phyloP scores from a whole-genome alignment of 208 protist genomes.

The Crithidia mellificae region DNA sequence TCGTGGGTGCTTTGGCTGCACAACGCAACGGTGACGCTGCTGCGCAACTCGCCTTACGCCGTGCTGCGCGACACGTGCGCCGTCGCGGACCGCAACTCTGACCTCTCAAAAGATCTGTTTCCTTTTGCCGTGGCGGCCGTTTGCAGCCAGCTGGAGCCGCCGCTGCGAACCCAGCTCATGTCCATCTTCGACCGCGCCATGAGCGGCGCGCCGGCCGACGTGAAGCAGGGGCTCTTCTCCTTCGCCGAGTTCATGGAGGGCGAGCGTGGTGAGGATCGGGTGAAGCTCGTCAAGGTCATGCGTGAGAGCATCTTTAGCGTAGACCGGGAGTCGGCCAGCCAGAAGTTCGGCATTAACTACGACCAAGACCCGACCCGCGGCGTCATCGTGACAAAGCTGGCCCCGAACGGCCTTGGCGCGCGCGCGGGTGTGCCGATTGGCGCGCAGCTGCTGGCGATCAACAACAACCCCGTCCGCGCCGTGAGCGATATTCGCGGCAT shows the following conservation, averaged over 20 bases:
- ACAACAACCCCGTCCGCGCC: conserved; percentile 53
- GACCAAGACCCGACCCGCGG: conserved; percentile 68
- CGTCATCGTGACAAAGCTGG: conserved; percentile 85
- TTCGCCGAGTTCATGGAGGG: conserved; percentile 89
- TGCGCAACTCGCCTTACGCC: conserved; percentile 82
- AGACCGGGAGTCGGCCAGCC: conserved; percentile 42
- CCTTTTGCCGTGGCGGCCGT: conserved; percentile 80
- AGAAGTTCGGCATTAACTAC: conserved; percentile 92
- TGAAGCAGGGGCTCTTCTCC: conserved; percentile 78
- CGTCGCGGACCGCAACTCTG: conserved; percentile 69
- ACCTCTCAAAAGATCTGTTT: conserved; percentile 82
- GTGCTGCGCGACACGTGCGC: conserved; percentile 54
- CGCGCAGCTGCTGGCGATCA: conserved; percentile 72
- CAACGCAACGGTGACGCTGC: conserved; percentile 69
- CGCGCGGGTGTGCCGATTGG: conserved; percentile 75
- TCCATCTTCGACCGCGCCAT: conserved; percentile 67
- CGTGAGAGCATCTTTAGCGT: conserved; percentile 60
- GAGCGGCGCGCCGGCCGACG: conserved; percentile 69
- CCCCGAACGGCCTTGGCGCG: conserved; percentile 68
- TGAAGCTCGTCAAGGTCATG: conserved; percentile 43
- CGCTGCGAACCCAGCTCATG: conserved; percentile 64
- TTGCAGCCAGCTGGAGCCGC: conserved; percentile 46
- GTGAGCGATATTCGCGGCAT: conserved; percentile 80
- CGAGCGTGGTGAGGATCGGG: conserved; percentile 65
- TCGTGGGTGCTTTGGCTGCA: conserved; percentile 90